Conservation (phyloP, 78 protist species). For the Polysphondylium violaceum region DNA sequence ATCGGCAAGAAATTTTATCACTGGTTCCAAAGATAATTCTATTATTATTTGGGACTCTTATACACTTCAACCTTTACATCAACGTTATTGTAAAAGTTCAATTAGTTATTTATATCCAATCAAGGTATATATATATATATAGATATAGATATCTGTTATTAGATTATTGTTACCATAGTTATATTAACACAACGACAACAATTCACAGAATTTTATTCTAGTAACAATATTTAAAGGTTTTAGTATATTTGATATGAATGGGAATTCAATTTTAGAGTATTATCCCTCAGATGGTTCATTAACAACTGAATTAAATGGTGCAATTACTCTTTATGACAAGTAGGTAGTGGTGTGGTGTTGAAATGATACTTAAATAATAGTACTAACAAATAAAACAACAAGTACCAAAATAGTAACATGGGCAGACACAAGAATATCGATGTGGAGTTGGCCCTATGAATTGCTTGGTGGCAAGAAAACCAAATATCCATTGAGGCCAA, state of each 20-base stretch:
- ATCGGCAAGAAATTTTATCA: conserved; percentile 28
- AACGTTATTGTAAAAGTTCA: conserved; percentile 20
- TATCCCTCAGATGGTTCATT: conserved; percentile 1
- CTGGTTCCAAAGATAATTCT: conserved; percentile 56
- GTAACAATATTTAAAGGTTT: conserved; percentile 58
- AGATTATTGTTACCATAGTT: too few species aligned
- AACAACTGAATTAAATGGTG: conserved; percentile 43
- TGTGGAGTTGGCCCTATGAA: conserved; percentile 52
- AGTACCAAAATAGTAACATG: conserved; percentile 58
- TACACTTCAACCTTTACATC: neutral
- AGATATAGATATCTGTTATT: neutral
- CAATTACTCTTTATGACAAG: conserved; percentile 47
- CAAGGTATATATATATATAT: neutral
- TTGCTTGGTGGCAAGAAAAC: neutral
- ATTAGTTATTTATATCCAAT: conserved; percentile 45
- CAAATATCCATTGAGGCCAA: conserved; percentile 8
- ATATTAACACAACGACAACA: too few species aligned
- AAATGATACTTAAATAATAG: neutral
- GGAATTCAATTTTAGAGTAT: conserved; percentile 24
- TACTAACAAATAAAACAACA: too few species aligned
- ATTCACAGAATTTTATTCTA: conserved; percentile 13
- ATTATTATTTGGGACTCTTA: conserved; percentile 46
- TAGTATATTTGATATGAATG: conserved; percentile 43
- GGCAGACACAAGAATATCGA: conserved; percentile 20
- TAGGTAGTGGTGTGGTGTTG: neutral